Evolutionary conservation across 352 stramenopile species (phyloP), one percentile per base, ranked within the genome.

Genomic region (Phytophthora nicotianae): DNA sequence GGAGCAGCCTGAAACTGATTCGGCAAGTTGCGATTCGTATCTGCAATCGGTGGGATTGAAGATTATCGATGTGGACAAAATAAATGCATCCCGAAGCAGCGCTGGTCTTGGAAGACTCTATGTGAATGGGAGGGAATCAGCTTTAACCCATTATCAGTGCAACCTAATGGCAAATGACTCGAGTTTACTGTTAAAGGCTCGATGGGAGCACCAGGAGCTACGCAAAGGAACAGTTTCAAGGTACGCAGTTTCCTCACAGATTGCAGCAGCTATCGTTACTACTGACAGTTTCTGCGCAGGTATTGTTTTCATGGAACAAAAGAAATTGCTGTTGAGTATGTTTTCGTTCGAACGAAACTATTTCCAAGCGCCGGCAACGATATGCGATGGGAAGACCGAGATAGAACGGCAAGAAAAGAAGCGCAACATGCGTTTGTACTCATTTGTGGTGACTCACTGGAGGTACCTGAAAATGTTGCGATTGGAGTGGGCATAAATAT

Each of bases 31-130:
- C 29, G 29, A 59, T 3, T 19, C 41, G 2, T 62, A 64, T 32
- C 17, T 68, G 29, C 32, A 49, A 29, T 50, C 38, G 5, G 48
- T 47, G 10, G 61, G 54, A 13, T 49, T 69, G 17, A 59, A 55
- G 21, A 58, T 69, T 27, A 49, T 69, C 24, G 61, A 69, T 26
- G 48, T 69, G 7, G 61, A 69, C 32, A 68, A 59, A 57, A 64
- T 69, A 17, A 69, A 69, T 55, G 38, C 41, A 11, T 49, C 53
- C 17, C 46, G 61, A 50, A 65, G 19, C 32, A 64, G 16, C 10
- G 5, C 32, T 8, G 61, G 54, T 16, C 47, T 69, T 6, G 61
- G 54, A 43, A 52, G 61, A 59, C 57, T 69, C 14, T 69, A 59
- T 32, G 33, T 69, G 29, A 47, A 53, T 35, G 46, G 40, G 13